Conservation (phyloP, 139 green algal genomes). For the Asterochloris erici region DNA sequence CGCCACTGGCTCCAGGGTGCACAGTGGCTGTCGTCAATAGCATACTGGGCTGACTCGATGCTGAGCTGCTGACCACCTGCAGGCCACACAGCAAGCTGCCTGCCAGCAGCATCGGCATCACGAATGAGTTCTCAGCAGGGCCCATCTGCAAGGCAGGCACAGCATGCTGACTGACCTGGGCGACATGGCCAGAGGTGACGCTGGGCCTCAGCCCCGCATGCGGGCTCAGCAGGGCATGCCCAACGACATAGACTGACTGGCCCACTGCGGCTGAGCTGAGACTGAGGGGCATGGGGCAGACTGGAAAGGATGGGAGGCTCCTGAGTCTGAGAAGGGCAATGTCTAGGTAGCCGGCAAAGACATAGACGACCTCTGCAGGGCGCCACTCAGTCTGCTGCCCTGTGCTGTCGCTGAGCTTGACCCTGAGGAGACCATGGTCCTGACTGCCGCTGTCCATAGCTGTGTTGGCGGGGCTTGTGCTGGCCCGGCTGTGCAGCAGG, state of each 20-base stretch:
- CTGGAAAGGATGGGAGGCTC: neutral
- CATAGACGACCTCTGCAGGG: constrained; percentile 22
- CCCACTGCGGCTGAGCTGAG: neutral
- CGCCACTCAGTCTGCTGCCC: neutral
- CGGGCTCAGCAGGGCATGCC: constrained; percentile 62
- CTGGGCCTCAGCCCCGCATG: constrained; percentile 17
- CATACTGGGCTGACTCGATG: constrained; percentile 26
- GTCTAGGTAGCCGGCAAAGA: constrained; percentile 51
- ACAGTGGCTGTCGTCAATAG: constrained; percentile 64
- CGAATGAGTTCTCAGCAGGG: no score
- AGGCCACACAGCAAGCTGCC: neutral
- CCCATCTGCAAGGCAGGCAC: no score
- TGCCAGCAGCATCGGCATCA: no score
- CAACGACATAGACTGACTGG: constrained; percentile 41
- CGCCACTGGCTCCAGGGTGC: constrained; percentile 66
- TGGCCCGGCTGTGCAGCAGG: constrained; percentile 35
- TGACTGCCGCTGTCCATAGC: neutral
- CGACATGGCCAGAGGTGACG: constrained; percentile 41
- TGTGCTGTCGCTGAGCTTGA: neutral
- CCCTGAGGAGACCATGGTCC: neutral
- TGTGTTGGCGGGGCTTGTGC: neutral
- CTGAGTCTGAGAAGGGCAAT: constrained; percentile 55
- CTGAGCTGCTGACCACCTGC: constrained; percentile 6
- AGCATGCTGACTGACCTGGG: constrained; percentile 26
- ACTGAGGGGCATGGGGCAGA: neutral